Evolutionary conservation across 176 grass and related monocot genomes (phyloP), one percentile per base, ranked within the genome.

Genomic region (Coix lacrymajobi): DNA sequence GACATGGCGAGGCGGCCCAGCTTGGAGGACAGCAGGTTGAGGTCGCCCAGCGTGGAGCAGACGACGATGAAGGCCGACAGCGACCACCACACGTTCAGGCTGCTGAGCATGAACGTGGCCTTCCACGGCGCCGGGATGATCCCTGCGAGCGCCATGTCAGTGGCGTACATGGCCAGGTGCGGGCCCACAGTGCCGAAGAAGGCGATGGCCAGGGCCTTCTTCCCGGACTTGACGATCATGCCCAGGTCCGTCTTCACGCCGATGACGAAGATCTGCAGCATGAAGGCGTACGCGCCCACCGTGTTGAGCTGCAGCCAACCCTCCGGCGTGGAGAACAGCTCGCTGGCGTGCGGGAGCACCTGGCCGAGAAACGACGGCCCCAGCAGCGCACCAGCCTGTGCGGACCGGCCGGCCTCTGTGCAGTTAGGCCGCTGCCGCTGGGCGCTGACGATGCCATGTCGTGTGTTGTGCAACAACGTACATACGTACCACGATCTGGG

Each of bases 1-100:
- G 96, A 92, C 88, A 98, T 92, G 74, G 96, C 88, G 24, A 98
- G 84, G n/a, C 96, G 96, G 44, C 96, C 96, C 38, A 98, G 79
- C 83, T 94, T 89, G 60, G 92, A 93, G 68, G 90, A 91, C 33
- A 98, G 91, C 0, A 98, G 96, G 78, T 95, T 85, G 51, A 98
- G 88, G 79, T 95, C 96, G 56, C 76, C 78, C 1, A 98, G 89
- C 61, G 87, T 78, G 77, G 76, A 86, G 69, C 88, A 91, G 44
- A 98, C 73, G 33, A 98, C 96, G 62, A 86, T 76, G 78, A 91
- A 98, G 9, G 96, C 92, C 26, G 92, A 91, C 31, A 93, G 76
- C 9, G 89, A 94, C 94, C 94, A 97, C 77, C 76, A 86, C 49
- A 81, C 69, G 52, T 74, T 74, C 22, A 94, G 62, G 57, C 77